These are phyloP conservation scores for Dothidotthia symphoricarpi DNA, from an alignment of 2,329 filamentous ascomycete genomes.

Conservation along the genomic window DNA sequence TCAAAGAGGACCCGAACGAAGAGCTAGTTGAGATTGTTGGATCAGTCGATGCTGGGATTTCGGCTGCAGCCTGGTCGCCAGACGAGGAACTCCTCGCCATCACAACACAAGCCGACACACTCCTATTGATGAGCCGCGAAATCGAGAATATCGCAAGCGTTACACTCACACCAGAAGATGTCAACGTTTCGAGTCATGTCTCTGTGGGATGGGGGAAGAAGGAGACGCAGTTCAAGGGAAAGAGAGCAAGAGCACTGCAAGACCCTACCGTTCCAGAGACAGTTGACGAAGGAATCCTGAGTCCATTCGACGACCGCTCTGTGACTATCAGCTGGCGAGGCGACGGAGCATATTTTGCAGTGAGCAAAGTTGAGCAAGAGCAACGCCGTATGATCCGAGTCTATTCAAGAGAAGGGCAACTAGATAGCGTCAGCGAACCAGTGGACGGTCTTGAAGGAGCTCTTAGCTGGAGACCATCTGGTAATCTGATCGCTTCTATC, in stretches of 20 bases:
- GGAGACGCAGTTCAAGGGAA: conserved; percentile 96
- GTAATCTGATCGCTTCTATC: conserved; percentile 85
- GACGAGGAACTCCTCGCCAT: conserved; percentile 89
- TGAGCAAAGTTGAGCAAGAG: conserved; percentile 72
- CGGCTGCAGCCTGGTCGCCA: conserved; percentile 87
- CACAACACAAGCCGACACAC: conserved; percentile 72
- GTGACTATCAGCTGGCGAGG: conserved; percentile 87
- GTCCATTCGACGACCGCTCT: conserved; percentile 67
- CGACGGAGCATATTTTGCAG: conserved; percentile 84
- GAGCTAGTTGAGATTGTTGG: conserved; percentile 93
- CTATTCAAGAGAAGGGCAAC: conserved; percentile 82
- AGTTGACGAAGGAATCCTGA: conserved; percentile 78
- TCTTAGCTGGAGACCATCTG: conserved; percentile 86
- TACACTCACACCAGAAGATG: conserved; percentile 69
- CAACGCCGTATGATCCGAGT: conserved; percentile 79
- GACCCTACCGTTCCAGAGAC: conserved; percentile 95
- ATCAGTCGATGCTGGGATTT: conserved; percentile 88
- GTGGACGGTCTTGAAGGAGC: conserved; percentile 86
- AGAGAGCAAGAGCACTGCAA: conserved; percentile 77
- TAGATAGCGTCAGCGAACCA: conserved; percentile 93
- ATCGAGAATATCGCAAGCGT: conserved; percentile 83
- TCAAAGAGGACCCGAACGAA: conserved; percentile 71
- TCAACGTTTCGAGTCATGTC: conserved; percentile 87
- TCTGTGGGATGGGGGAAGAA: conserved; percentile 98
- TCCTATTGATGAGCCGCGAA: conserved; percentile 88